These are phyloP conservation scores for Eucalyptus paniculata DNA, from an alignment of 345 rosid genomes.

Conservation along the genomic window DNA sequence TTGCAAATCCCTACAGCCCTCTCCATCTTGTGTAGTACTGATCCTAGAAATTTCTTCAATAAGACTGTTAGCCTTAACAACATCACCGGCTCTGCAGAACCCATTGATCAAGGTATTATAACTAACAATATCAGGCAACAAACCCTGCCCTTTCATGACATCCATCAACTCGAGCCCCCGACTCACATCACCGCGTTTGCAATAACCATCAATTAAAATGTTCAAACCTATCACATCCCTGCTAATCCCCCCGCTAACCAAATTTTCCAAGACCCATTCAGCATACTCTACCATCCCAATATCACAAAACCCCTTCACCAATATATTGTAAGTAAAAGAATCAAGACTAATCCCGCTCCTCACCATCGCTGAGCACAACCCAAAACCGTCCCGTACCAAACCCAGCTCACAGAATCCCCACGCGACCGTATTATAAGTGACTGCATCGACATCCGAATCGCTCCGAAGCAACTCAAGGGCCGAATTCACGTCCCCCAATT, in stretches of 20 bases:
- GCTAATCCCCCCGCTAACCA: slow-evolving; percentile 24
- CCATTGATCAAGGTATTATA: slow-evolving; percentile 54
- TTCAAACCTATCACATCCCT: slow-evolving; percentile 36
- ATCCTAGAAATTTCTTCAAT: slow-evolving; percentile 34
- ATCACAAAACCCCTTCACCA: slow-evolving; percentile 71
- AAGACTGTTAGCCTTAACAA: slow-evolving; percentile 41
- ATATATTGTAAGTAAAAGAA: slow-evolving; percentile 54
- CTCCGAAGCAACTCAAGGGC: slow-evolving; percentile 45
- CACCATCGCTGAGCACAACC: slow-evolving; percentile 61
- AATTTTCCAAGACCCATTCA: slow-evolving; percentile 39
- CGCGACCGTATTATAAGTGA: slow-evolving; percentile 63
- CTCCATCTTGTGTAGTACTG: not conserved
- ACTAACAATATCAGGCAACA: slow-evolving; percentile 39
- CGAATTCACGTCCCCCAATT: slow-evolving; percentile 45
- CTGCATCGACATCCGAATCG: slow-evolving; percentile 36
- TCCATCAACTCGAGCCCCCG: slow-evolving; percentile 27
- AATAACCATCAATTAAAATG: slow-evolving; percentile 43
- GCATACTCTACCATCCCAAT: slow-evolving; percentile 37
- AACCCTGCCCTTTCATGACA: slow-evolving; percentile 28
- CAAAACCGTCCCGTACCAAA: slow-evolving; percentile 41
- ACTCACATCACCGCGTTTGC: slow-evolving; percentile 22
- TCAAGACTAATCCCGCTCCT: slow-evolving; percentile 48
- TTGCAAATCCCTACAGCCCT: slow-evolving; percentile 6
- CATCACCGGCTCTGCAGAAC: slow-evolving; percentile 47
- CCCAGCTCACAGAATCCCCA: slow-evolving; percentile 75